Percentiles rank a stretch among this genome's conserved stretches.
Conservation (phyloP, 2,329 filamentous ascomycete genomes). For the Phyllosticta citrichinensis region DNA sequence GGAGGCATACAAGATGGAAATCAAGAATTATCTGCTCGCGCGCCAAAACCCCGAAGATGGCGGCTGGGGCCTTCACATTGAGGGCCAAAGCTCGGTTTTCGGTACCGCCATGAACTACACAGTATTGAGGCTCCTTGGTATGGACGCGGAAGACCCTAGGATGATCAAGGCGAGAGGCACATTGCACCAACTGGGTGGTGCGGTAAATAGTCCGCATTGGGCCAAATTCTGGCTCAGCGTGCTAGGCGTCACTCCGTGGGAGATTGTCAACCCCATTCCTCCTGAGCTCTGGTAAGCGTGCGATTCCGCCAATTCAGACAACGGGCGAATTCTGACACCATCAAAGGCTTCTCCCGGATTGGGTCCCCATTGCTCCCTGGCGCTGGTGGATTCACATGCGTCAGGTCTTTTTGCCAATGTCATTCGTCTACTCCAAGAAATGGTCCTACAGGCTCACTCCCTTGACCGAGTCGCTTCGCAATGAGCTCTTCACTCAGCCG, state of each 20-base stretch:
- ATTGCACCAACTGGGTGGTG: conserved; percentile 78
- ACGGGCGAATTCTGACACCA: background rate
- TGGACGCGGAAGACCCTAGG: conserved; percentile 69
- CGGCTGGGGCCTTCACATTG: conserved; percentile 95
- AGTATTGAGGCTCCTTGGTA: conserved; percentile 68
- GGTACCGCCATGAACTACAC: conserved; percentile 86
- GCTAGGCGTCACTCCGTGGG: conserved; percentile 76
- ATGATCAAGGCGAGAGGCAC: conserved; percentile 78
- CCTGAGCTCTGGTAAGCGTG: conserved; percentile 68
- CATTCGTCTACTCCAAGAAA: conserved; percentile 74
- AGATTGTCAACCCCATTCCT: conserved; percentile 87
- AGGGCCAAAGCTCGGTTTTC: conserved; percentile 85
- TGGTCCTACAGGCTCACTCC: conserved; percentile 71
- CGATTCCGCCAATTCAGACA: conserved; percentile 19
- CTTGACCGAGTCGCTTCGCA: conserved; percentile 59
- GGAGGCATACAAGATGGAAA: conserved; percentile 69
- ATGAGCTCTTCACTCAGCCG: conserved; percentile 74
- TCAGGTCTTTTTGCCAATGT: conserved; percentile 91
- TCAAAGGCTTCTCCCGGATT: conserved; percentile 62
- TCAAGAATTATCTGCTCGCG: conserved; percentile 84
- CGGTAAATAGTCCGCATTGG: conserved; percentile 81
- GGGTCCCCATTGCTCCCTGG: conserved; percentile 83
- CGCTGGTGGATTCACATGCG: conserved; percentile 98
- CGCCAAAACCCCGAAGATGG: conserved; percentile 78
- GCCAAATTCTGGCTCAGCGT: conserved; percentile 91